phyloP scores from a whole-genome alignment of 306 rosid species.

The Lotus japonicus region DNA sequence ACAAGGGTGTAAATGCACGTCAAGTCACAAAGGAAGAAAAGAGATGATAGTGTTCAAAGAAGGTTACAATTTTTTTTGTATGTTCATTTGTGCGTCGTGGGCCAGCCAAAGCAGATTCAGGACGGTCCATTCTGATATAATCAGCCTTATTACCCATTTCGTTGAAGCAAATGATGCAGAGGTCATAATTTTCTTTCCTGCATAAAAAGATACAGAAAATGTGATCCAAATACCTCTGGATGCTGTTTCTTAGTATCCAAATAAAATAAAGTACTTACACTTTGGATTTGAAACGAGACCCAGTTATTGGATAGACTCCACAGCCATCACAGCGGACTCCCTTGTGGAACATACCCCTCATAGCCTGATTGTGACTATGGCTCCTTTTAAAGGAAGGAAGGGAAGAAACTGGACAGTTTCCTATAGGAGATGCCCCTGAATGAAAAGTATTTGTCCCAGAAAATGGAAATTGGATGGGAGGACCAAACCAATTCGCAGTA shows the following conservation, averaged over 20 bases:
- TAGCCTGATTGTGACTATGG: constrained; percentile 34
- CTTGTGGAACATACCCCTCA: constrained; percentile 69
- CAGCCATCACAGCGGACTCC: constrained; percentile 90
- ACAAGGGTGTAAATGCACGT: background rate
- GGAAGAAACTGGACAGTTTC: constrained; percentile 7
- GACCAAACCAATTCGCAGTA: background rate
- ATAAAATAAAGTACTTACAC: constrained; percentile 45
- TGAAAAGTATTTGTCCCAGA: constrained; percentile 24
- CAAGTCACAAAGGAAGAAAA: background rate
- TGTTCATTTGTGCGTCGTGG: constrained; percentile 26
- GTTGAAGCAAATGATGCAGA: constrained; percentile 66
- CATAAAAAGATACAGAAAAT: background rate
- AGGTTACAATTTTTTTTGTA: constrained; percentile 19
- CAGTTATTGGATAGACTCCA: constrained; percentile 82
- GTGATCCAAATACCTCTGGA: background rate
- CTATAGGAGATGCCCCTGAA: background rate
- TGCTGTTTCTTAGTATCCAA: background rate
- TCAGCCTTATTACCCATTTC: constrained; percentile 53
- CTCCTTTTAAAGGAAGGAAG: constrained; percentile 35
- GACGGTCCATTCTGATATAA: constrained; percentile 65
- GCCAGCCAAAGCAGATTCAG: constrained; percentile 15
- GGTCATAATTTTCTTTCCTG: constrained; percentile 84
- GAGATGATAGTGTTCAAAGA: background rate
- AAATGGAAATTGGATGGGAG: constrained; percentile 41
- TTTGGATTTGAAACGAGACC: constrained; percentile 87